Percentiles rank a stretch among this genome's conserved stretches.
Evolutionary conservation across 768 basidiomycete species (phyloP).

Genomic region (Cystobasidium ongulense): DNA sequence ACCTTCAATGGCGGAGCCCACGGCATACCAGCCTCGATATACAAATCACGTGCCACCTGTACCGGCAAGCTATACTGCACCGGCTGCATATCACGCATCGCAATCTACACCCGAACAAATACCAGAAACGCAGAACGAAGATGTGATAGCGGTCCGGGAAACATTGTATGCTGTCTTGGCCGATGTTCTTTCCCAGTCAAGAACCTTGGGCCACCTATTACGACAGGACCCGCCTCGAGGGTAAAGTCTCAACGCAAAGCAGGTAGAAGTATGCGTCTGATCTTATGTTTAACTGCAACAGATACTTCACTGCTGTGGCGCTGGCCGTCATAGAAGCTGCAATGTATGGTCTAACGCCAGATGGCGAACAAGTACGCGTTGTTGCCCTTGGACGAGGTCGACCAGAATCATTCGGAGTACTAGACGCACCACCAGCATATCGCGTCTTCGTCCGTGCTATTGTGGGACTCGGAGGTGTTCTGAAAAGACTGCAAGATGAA

Average conservation of each 20-base stretch:
- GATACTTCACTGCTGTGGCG: slow-evolving; percentile 7
- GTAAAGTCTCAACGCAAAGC: not conserved
- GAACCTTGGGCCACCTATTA: not conserved
- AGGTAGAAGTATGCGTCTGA: not conserved
- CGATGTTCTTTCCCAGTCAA: not conserved
- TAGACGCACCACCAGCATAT: not conserved
- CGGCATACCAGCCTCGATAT: no score
- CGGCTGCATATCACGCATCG: not conserved
- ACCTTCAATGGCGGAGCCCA: no score
- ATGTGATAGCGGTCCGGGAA: not conserved
- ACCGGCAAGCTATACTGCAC: not conserved
- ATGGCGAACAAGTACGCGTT: not conserved
- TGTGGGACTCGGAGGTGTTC: not conserved
- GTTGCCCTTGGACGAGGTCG: not conserved
- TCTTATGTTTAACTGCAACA: not conserved
- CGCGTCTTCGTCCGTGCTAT: not conserved
- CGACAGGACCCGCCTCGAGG: slow-evolving; percentile 3
- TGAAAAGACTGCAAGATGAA: not conserved
- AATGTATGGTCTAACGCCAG: not conserved
- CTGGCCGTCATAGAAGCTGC: slow-evolving; percentile 7
- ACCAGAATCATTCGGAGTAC: not conserved
- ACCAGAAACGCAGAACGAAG: not conserved
- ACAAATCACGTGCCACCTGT: not conserved
- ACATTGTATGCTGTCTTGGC: slow-evolving; percentile 17
- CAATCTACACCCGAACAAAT: not conserved